Evolutionary conservation across 768 basidiomycete species (phyloP), one percentile per base, ranked within the genome.

Genomic region (Leccinum broughii): DNA sequence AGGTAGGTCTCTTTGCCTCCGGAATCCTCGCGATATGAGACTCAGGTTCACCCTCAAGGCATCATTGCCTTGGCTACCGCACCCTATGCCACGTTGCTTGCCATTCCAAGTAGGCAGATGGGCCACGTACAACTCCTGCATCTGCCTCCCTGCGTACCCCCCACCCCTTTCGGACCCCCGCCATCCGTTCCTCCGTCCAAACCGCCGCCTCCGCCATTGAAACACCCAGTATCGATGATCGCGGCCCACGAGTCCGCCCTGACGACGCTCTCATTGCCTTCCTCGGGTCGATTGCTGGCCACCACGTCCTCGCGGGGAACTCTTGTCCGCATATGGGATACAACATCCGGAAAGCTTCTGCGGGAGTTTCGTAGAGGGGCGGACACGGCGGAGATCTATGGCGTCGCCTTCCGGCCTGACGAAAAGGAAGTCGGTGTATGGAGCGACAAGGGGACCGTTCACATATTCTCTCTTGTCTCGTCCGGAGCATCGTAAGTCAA

Each of bases 391-490:
- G 88, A 90, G 67, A 95, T 96, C 49, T 95, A 93, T 72, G 92
- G 92, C 3, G 89, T 95, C 20, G 88, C 89, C 13, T 93, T 95
- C 73, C 83, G 93, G 39, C 87, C 86, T 4, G 93, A 93, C 65
- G 95, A 95, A 67, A 83, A 81, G 59, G 92, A 94, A 65, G 77
- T 96, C 0, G 92, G 91, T 67, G 93, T 92, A 10, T 93, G 93
- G 89, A 95, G 93, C 69, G 94, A 97, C 73, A 97, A 97, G 75
- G 94, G 94, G 37, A 97, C 94, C 0, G 86, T 97, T 7, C 94
- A 97, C 70, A 80, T 95, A 48, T 96, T 95, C 74, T 86, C 89
- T 48, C 79, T 96, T 24, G 79, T 82, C 51, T 80, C 81, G 44
- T 83, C 88, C 20, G 86, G 86, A 8, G 73, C 83, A 62, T 83